These are phyloP conservation scores for Leccinum rimulosum DNA, from an alignment of 768 basidiomycete species.

Conservation along the genomic window DNA sequence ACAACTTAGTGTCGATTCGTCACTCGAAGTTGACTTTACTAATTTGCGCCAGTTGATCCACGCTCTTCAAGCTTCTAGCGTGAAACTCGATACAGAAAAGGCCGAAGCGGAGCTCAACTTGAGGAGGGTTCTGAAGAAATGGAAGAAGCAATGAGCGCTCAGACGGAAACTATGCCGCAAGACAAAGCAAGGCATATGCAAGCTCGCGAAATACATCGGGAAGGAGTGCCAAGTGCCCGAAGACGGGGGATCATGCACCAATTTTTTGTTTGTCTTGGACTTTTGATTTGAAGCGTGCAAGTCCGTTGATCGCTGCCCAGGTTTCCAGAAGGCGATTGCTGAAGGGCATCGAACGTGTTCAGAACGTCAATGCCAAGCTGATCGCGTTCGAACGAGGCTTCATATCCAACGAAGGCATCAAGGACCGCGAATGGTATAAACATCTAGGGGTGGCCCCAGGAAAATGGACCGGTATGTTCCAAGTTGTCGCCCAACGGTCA, in stretches of 20 bases:
- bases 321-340: background rate
- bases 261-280: background rate
- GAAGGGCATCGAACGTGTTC: background rate
- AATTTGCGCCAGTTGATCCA: constrained; percentile 45
- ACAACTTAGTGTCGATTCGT: constrained; percentile 17
- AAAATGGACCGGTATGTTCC: background rate
- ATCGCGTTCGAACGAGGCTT: constrained; percentile 54
- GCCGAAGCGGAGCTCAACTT: constrained; percentile 40
- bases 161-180: constrained; percentile 4
- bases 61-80: constrained; percentile 49
- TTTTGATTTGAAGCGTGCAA: background rate
- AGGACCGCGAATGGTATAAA: background rate
- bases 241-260: background rate
- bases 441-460: background rate
- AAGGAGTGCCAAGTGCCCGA: background rate
- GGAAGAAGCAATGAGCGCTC: constrained; percentile 35
- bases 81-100: constrained; percentile 59
- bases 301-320: background rate
- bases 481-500: background rate
- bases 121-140: no score
- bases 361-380: constrained; percentile 59
- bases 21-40: constrained; percentile 40
- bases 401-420: background rate
- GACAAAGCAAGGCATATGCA: constrained; percentile 32
- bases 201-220: no score